phyloP scores from a whole-genome alignment of 2,329 filamentous ascomycete genomes.

The Fusarium hainanense region DNA sequence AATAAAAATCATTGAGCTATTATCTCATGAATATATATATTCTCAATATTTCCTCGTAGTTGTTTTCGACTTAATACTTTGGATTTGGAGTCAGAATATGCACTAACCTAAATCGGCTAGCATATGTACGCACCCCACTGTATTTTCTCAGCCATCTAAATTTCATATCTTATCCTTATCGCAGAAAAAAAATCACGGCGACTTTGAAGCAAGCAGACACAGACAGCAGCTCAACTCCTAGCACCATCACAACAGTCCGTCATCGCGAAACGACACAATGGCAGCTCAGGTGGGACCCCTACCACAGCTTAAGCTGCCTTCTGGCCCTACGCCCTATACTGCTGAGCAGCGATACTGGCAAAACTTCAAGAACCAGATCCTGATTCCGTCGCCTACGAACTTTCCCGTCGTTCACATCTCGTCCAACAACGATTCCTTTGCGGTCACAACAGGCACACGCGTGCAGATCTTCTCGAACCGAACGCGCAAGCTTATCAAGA shows the following conservation, averaged over 20 bases:
- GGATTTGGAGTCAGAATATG: not conserved
- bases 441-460: conserved; percentile 92
- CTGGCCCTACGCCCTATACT: conserved; percentile 83
- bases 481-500: conserved; percentile 91
- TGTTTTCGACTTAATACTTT: not conserved
- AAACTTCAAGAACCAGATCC: conserved; percentile 89
- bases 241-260: conserved; percentile 30
- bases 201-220: not conserved
- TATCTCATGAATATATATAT: no score
- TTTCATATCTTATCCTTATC: conserved; percentile 42
- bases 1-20: no score
- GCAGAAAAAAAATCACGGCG: conserved; percentile 44
- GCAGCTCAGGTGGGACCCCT: conserved; percentile 86
- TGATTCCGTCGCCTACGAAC: conserved; percentile 89
- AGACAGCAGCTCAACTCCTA: conserved; percentile 15
- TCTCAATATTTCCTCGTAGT: not conserved
- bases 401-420: conserved; percentile 93
- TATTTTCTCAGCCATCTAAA: conserved; percentile 37
- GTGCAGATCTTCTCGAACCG: conserved; percentile 94
- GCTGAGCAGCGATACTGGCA: conserved; percentile 97
- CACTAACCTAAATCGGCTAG: conserved; percentile 1
- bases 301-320: conserved; percentile 82
- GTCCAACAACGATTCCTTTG: conserved; percentile 80
- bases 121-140: not conserved
- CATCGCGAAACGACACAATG: conserved; percentile 64